Conservation (phyloP, 2,329 filamentous ascomycete species). For the Emydomyces testavorans region DNA sequence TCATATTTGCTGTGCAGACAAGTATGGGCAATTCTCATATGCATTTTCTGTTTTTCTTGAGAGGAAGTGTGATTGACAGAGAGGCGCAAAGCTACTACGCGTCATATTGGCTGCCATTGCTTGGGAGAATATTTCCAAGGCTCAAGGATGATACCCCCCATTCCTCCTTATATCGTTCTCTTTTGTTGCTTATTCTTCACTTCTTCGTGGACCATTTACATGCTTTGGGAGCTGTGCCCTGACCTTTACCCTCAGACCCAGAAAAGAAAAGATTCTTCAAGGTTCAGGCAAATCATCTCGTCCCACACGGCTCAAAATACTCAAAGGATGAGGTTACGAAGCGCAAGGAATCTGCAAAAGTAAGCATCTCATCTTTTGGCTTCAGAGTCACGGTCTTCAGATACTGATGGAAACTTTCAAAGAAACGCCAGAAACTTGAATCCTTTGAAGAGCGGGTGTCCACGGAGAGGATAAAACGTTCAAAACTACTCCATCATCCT, state of each 20-base stretch:
- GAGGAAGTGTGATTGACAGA: too few relatives aligned
- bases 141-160: too few relatives aligned
- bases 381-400: background rate
- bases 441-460: constrained; percentile 21
- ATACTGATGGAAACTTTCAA: background rate
- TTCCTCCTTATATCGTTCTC: too few relatives aligned
- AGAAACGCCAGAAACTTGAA: constrained; percentile 24
- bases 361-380: background rate
- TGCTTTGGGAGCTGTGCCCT: background rate
- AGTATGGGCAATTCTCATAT: too few relatives aligned
- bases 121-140: too few relatives aligned
- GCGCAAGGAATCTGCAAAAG: constrained; percentile 13
- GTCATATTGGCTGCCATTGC: too few relatives aligned
- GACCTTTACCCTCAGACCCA: constrained; percentile 23
- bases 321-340: constrained; percentile 13
- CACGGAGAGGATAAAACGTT: constrained; percentile 27
- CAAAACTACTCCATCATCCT: constrained; percentile 23
- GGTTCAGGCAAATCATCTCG: constrained; percentile 45
- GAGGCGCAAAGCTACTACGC: too few relatives aligned
- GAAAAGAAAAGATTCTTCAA: constrained; percentile 58
- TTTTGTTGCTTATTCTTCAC: background rate
- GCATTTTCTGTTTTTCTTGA: too few relatives aligned
- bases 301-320: constrained; percentile 29
- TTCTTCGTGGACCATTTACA: background rate
- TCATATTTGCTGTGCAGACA: background rate